Conservation (phyloP, 768 basidiomycete genomes). For the Suillus sp. region DNA sequence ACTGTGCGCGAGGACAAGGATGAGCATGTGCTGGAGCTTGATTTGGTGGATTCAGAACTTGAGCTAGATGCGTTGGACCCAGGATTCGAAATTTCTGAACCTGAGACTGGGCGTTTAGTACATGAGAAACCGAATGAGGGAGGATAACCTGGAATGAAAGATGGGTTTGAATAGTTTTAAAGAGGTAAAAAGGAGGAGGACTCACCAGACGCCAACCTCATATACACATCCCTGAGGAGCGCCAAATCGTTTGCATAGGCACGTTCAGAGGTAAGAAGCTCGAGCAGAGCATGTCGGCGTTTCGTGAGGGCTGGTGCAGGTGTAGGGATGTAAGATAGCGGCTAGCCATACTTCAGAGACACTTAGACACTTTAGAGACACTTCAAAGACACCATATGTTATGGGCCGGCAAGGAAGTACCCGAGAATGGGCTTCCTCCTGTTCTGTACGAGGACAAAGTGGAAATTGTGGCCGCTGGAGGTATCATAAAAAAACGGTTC, state of each 20-base stretch:
- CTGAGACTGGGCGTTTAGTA: slow-evolving; percentile 29
- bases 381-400: too few relatives aligned
- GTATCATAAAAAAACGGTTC: not conserved
- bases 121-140: slow-evolving; percentile 39
- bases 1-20: slow-evolving; percentile 44
- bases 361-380: too few relatives aligned
- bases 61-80: slow-evolving; percentile 6
- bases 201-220: slow-evolving; percentile 76
- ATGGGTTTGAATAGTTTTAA: slow-evolving; percentile 16
- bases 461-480: slow-evolving; percentile 11
- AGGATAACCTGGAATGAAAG: slow-evolving; percentile 44
- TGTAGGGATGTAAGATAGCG: too few relatives aligned
- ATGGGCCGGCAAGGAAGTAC: slow-evolving; percentile 28
- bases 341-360: too few relatives aligned
- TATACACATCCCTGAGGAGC: slow-evolving; percentile 74
- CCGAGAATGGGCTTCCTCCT: slow-evolving; percentile 23
- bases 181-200: slow-evolving; percentile 14
- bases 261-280: slow-evolving; percentile 76
- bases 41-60: slow-evolving; percentile 22
- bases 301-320: slow-evolving; percentile 53
- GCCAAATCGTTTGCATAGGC: slow-evolving; percentile 85
- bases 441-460: slow-evolving; percentile 21
- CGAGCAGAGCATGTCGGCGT: slow-evolving; percentile 75
- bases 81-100: slow-evolving; percentile 20
- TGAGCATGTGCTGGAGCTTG: slow-evolving; percentile 39